Evolutionary conservation across 148 eudicot species (phyloP), one percentile per base, ranked within the genome.

Genomic region (Salicornia ramosissima): DNA sequence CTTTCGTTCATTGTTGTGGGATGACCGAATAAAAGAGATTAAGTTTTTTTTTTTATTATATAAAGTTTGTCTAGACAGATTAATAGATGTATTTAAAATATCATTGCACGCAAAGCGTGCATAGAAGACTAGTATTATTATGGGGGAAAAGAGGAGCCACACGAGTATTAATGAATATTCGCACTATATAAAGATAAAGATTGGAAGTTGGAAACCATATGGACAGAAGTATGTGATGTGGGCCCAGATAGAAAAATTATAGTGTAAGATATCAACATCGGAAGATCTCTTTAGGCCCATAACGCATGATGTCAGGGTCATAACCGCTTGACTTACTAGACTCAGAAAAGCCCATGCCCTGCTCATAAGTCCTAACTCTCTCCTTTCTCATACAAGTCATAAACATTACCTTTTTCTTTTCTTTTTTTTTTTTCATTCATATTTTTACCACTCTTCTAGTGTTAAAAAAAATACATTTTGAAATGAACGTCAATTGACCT

Each of bases 301-400:
- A 67, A 71, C 66, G n/a, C 29, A 77, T 77, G 80, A 71, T 77
- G 80, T 77, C 67, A 77, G 14, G 39, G 80, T 77, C 76, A 77
- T 72, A 77, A 77, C 80, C 64, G 76, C 76, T 77, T 77, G 76
- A 77, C 80, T 71, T 39, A 50, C 61, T 19, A 22, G 22, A 46
- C 69, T 60, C 26, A 12, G 14, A 6, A 6, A 43, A 46, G 50
- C 50, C 31, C 56, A 36, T 67, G 71, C 61, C 61, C 72, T 74
- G 62, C 69, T 36, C 71, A 9, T 46, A 39, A 0, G 13, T 64
- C 53, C 40, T 73, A 0, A 54, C 26, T 31, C 30, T 18, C 61
- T 60, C 76, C 29, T 42, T 22, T 18, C 57, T 34, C 36, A 26
- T 45, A 28, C 49, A 10, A 24, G 34, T 14, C 13, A 14, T 33